Evolutionary conservation across 2,329 filamentous ascomycete genomes (phyloP), one percentile per base, ranked within the genome.

Genomic region (Penicillium concentricum): DNA sequence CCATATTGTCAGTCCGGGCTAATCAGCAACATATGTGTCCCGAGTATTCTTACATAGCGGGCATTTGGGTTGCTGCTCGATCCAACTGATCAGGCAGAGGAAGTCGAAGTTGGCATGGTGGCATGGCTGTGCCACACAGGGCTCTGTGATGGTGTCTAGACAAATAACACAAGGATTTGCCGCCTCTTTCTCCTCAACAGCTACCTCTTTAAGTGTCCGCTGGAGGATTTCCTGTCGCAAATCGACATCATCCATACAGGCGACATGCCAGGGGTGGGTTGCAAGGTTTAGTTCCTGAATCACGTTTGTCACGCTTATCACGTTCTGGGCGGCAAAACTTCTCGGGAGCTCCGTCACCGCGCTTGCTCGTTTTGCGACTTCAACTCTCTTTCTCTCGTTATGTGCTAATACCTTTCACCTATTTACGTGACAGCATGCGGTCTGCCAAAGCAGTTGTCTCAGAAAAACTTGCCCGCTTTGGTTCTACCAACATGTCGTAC

Each of bases 101-200:
- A 92, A 95, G 78, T 97, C 92, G 71, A 95, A 96, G 64, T 87
- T 85, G 56, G 80, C 76, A 77, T 97, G 92, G 41, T 84, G 82
- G 78, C 92, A 97, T 8, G 92, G 92, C 20, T 82, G 77, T 8
- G 90, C 84, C 49, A 87, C 80, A 61, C 89, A 91, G 51, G 84
- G 77, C 66, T 94, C 90, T 10, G 85, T 84, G 67, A 96, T 81
- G 51, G 77, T 69, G 55, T 93, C 89, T 59, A 97, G 85, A 73
- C 92, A 97, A 73, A 97, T 94, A 61, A 95, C 91, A 73, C 92
- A 97, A 68, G 82, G 85, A 61, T 82, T 77, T 50, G 71, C 68
- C 38, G 71, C 62, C 47, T 67, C 65, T 24, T 69, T 59, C 42
- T 73, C 62, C 48, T 72, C 70, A 34, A 67, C 58, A n/a, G 66